Percentiles rank a stretch among this genome's conserved stretches.
phyloP scores from a whole-genome alignment of 768 basidiomycete species.

The Dendrothele bispora region DNA sequence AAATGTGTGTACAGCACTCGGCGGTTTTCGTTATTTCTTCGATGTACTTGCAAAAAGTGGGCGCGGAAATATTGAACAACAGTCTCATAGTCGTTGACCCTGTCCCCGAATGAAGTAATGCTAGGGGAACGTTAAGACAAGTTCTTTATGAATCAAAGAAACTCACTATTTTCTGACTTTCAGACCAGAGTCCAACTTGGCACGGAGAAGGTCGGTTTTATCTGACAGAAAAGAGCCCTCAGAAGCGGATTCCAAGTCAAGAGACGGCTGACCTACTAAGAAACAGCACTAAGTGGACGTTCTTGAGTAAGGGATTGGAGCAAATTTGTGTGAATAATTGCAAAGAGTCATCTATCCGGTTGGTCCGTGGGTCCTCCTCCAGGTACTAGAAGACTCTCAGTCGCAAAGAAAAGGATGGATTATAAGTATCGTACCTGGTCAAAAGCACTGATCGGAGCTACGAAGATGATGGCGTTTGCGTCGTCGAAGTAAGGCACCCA shows the following conservation, averaged over 20 bases:
- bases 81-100: slow-evolving; percentile 78
- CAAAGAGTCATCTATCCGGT: slow-evolving; percentile 86
- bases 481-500: slow-evolving; percentile 82
- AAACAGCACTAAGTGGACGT: slow-evolving; percentile 59
- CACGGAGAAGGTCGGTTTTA: slow-evolving; percentile 75
- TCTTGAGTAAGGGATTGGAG: slow-evolving; percentile 76
- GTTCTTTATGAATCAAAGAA: neutral
- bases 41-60: slow-evolving; percentile 82
- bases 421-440: slow-evolving; percentile 52
- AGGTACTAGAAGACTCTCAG: slow-evolving; percentile 55
- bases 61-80: slow-evolving; percentile 86
- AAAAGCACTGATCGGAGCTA: slow-evolving; percentile 77
- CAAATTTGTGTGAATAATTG: slow-evolving; percentile 87
- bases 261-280: slow-evolving; percentile 43
- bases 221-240: slow-evolving; percentile 35
- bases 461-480: slow-evolving; percentile 79
- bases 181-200: slow-evolving; percentile 70
- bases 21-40: slow-evolving; percentile 75
- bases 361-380: slow-evolving; percentile 83
- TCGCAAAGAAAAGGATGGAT: slow-evolving; percentile 6
- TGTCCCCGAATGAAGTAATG: slow-evolving; percentile 79
- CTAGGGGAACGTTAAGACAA: slow-evolving; percentile 31
- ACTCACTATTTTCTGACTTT: slow-evolving; percentile 79
- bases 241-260: slow-evolving; percentile 1
- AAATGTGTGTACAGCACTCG: slow-evolving; percentile 82